Percentiles rank a stretch among this genome's conserved stretches.
These are phyloP conservation scores for Phanerodontia chrysosporium DNA, from an alignment of 768 basidiomycete species.

Conservation along the genomic window DNA sequence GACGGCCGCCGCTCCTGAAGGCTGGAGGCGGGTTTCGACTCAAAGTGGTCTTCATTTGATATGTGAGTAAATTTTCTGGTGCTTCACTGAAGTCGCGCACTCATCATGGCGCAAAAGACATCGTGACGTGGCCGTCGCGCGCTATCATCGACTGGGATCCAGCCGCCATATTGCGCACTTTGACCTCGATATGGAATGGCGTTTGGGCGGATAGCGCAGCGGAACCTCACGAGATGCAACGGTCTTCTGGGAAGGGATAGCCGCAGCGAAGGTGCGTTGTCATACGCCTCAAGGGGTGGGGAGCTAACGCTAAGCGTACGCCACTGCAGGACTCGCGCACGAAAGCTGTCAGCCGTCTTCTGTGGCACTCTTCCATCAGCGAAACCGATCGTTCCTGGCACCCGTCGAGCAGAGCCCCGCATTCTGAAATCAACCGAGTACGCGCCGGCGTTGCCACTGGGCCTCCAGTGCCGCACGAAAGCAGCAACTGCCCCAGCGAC, in stretches of 20 bases:
- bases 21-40: neutral
- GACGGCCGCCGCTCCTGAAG: neutral
- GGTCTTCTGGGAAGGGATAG: neutral
- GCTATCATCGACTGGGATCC: neutral
- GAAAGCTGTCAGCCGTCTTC: neutral
- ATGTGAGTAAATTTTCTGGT: neutral
- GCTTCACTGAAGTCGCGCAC: neutral
- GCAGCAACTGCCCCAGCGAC: neutral
- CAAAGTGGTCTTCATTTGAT: neutral
- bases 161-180: too few relatives aligned
- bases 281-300: neutral
- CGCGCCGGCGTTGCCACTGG: neutral
- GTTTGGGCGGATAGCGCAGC: too few relatives aligned
- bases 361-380: neutral
- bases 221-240: neutral
- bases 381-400: neutral
- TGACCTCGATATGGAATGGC: too few relatives aligned
- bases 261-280: neutral
- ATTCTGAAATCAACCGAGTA: neutral
- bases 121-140: neutral
- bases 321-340: neutral
- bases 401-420: neutral
- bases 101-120: neutral
- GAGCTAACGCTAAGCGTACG: neutral
- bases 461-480: neutral